Evolutionary conservation across 768 basidiomycete species (phyloP).

Genomic region (Naematelia aurantialba): DNA sequence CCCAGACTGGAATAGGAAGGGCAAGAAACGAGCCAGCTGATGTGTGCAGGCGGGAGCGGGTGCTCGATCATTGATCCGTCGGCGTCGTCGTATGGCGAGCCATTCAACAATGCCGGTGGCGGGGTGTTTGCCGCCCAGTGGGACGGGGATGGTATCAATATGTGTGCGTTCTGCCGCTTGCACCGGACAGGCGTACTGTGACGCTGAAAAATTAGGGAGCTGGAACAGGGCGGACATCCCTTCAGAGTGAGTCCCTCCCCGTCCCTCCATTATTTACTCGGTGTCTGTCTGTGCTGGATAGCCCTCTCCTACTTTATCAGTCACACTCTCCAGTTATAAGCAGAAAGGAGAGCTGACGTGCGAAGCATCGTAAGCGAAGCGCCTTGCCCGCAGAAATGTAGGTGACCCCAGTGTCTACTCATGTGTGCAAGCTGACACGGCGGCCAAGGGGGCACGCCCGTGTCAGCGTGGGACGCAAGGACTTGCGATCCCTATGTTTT

Average conservation of each 20-base stretch:
- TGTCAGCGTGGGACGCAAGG: constrained; percentile 35
- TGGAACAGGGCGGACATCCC: constrained; percentile 46
- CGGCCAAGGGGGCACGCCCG: constrained; percentile 47
- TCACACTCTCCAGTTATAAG: too few relatives aligned
- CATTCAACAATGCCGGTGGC: constrained; percentile 73
- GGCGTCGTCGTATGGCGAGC: constrained; percentile 74
- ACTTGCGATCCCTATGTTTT: constrained; percentile 44
- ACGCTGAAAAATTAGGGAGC: constrained; percentile 28
- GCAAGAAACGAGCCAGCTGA: neutral
- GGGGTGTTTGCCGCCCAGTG: constrained; percentile 88
- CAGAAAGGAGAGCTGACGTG: constrained; percentile 6
- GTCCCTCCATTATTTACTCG: too few relatives aligned
- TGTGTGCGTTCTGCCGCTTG: constrained; percentile 51
- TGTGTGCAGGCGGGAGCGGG: constrained; percentile 58
- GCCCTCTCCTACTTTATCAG: too few relatives aligned
- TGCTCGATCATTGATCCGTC: constrained; percentile 78
- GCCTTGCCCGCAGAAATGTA: constrained; percentile 31
- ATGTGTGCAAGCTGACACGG: too few relatives aligned
- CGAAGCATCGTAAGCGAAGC: constrained; percentile 21
- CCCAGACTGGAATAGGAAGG: too few relatives aligned
- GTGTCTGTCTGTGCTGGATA: too few relatives aligned
- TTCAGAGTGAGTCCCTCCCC: constrained; percentile 29
- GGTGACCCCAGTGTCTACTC: constrained; percentile 9
- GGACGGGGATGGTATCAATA: constrained; percentile 62
- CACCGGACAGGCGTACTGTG: neutral